These are phyloP conservation scores for Hymenoscyphus fraxineus DNA, from an alignment of 2,329 filamentous ascomycete species.

Conservation along the genomic window DNA sequence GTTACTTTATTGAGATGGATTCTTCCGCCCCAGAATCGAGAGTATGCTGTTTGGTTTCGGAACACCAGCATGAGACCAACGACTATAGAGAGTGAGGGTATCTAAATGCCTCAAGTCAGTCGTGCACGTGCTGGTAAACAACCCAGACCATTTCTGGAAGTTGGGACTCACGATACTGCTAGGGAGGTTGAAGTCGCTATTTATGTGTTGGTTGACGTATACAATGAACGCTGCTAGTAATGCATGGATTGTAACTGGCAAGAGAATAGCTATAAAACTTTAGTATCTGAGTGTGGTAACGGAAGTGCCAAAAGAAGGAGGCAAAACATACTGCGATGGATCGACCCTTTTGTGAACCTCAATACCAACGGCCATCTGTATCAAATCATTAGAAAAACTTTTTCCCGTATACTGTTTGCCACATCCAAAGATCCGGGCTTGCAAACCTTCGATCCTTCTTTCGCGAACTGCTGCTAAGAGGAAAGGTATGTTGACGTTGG, in stretches of 20 bases:
- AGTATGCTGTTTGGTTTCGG: constrained; percentile 52
- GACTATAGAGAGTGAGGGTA: constrained; percentile 61
- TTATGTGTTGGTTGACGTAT: constrained; percentile 51
- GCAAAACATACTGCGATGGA: constrained; percentile 43
- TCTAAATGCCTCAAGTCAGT: constrained; percentile 33
- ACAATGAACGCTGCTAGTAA: constrained; percentile 56
- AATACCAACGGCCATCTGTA: constrained; percentile 58
- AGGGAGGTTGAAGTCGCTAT: constrained; percentile 50
- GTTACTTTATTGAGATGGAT: constrained; percentile 53
- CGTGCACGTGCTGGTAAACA: constrained; percentile 6
- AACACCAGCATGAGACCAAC: constrained; percentile 66
- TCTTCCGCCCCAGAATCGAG: constrained; percentile 52
- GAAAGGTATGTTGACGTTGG: constrained; percentile 18
- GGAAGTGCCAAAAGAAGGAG: background rate
- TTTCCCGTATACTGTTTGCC: background rate
- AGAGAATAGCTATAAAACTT: constrained; percentile 43
- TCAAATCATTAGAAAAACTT: constrained; percentile 21
- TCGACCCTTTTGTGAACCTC: constrained; percentile 60
- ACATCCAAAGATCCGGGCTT: background rate
- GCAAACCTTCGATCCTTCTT: constrained; percentile 32
- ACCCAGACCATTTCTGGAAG: background rate
- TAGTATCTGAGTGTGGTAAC: constrained; percentile 3
- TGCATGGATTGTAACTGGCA: constrained; percentile 55
- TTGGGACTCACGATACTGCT: constrained; percentile 47
- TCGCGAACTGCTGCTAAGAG: constrained; percentile 30